These are phyloP conservation scores for Lactarius akahatsu DNA, from an alignment of 768 basidiomycete genomes.

Conservation along the genomic window DNA sequence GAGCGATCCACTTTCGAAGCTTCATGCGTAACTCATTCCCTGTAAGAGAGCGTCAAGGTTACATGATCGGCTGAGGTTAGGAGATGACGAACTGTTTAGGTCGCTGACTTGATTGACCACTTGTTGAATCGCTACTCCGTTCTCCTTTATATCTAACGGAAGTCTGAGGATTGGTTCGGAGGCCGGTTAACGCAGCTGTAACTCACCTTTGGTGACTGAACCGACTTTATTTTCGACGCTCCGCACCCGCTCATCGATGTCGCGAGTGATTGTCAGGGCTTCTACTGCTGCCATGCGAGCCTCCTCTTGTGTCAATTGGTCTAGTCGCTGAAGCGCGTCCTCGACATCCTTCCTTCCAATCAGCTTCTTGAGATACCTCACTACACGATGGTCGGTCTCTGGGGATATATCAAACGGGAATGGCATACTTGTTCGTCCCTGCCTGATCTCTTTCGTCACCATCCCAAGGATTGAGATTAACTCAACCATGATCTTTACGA, in stretches of 20 bases:
- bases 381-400: not conserved
- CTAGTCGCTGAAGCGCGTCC: not conserved
- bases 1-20: not conserved
- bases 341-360: not conserved
- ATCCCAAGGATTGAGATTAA: not conserved
- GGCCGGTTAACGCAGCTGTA: not conserved
- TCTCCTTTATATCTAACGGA: not conserved
- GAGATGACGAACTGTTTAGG: not conserved
- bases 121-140: not conserved
- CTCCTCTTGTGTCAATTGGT: not conserved
- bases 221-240: not conserved
- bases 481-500: slow-evolving; percentile 1
- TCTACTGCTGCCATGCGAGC: not conserved
- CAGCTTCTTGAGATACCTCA: not conserved
- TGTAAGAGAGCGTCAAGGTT: not conserved
- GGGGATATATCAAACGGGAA: not conserved
- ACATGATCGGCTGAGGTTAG: not conserved
- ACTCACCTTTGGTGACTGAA: not conserved
- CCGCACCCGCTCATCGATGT: not conserved
- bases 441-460: not conserved
- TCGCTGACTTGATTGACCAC: not conserved
- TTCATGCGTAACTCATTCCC: not conserved
- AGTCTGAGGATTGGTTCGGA: not conserved
- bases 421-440: not conserved
- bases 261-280: not conserved